Base-by-base conservation (phyloP, 2,329 filamentous ascomycete species). In the Simplicillium aogashimaense region DNA sequence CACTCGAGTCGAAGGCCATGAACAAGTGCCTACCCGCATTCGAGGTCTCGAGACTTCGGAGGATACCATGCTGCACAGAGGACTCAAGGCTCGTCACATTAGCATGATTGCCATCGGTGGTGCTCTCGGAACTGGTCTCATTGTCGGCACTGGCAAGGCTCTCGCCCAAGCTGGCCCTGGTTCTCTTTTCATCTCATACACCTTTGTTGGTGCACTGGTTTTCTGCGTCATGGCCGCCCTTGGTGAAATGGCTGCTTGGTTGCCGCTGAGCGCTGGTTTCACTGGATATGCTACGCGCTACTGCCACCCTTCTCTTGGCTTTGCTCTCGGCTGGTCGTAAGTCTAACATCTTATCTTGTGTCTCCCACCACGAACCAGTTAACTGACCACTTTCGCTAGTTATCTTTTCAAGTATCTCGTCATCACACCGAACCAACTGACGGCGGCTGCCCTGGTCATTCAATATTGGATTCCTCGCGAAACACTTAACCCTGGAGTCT, bases 211-310 rank as follows among this genome's bases (percentile, higher is more conserved):
- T 48, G 61, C 81, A 36, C 61, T 92, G 44, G 86, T 90, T 48
- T 92, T 80, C 60, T 65, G 87, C 33, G 85, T 92, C 50, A 88
- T 92, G 83, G 80, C 79, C 43, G 81, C 76, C 42, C 75, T 92
- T 4, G 86, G 85, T 46, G 85, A 90, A 60, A 92, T 92, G 83
- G 83, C 85, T 8, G 76, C 85, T 39, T 92, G 83, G 83, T 61
- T 92, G 29, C 86, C 86, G 38, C 70, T 88, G 52, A 75, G 78
- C 40, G 78, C 82, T 55, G 86, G 86, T 50, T 94, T 92, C 61
- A 84, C 84, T 45, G 83, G 83, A 52, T 92, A 89, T 54, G 84
- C 86, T 17, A 74, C 78, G 44, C 74, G 86, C 36, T 92, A 87
- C 65, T 83, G 79, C 53, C 84, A 92, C 51, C 84, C 84, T 39